phyloP scores from a whole-genome alignment of 2,329 filamentous ascomycete species.

The Stachybotrys chartarum region DNA sequence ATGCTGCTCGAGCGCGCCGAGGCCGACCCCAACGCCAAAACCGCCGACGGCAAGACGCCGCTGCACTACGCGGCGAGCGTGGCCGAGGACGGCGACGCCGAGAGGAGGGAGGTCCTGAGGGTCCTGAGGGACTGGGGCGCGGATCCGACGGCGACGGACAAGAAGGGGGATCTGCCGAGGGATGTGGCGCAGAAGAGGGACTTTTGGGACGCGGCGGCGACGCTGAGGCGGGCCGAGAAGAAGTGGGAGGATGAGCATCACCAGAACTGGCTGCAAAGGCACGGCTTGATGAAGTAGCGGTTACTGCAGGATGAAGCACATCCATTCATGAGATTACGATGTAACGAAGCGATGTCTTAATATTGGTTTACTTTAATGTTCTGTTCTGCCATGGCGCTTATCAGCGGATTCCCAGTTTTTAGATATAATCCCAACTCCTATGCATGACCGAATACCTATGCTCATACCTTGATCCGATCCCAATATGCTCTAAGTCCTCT shows the following conservation, averaged over 20 bases:
- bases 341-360: not conserved
- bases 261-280: conserved; percentile 19
- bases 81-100: conserved; percentile 21
- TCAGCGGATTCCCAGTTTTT: no score
- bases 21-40: conserved; percentile 19
- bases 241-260: conserved; percentile 23
- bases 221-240: conserved; percentile 23
- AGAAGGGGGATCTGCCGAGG: conserved; percentile 17
- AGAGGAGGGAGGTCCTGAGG: conserved; percentile 20
- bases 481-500: not conserved
- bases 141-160: conserved; percentile 18
- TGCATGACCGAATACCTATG: no score
- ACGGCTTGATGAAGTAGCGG: conserved; percentile 13
- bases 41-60: conserved; percentile 20
- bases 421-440: no score
- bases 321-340: not conserved
- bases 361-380: no score
- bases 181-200: conserved; percentile 24
- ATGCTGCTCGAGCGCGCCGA: conserved; percentile 20
- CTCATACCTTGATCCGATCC: not conserved
- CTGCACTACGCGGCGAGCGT: conserved; percentile 23
- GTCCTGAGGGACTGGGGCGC: conserved; percentile 20
- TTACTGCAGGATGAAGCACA: not conserved
- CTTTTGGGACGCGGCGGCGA: conserved; percentile 22
- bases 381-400: no score